Evolutionary conservation across 352 stramenopile genomes (phyloP).

Genomic region (Globisporangium cystogenes): DNA sequence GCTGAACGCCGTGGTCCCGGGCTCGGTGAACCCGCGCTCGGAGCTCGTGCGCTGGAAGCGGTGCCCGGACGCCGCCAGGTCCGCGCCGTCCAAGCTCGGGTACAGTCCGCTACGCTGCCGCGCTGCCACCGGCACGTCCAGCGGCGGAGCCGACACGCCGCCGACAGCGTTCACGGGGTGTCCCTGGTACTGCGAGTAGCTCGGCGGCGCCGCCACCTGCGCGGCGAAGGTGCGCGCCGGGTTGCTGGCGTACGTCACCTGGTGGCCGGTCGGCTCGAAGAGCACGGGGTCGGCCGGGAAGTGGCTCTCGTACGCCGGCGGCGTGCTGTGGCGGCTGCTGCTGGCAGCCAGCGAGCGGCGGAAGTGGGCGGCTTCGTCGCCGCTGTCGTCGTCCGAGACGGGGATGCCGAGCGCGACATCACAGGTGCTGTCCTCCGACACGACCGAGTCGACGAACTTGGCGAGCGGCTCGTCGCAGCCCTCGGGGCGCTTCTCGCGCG

Average conservation of each 20-base stretch:
- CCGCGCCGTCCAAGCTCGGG: not conserved
- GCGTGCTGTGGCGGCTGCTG: not conserved
- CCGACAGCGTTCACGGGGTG: not conserved
- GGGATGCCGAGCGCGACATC: conserved; percentile 5
- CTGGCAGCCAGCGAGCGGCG: no score
- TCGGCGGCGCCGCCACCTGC: not conserved
- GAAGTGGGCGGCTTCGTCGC: conserved; percentile 4
- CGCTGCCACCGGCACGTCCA: not conserved
- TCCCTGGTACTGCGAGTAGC: not conserved
- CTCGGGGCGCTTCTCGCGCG: conserved; percentile 8
- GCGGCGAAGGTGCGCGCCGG: not conserved
- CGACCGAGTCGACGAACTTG: conserved; percentile 11
- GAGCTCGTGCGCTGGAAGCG: not conserved
- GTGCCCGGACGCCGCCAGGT: not conserved
- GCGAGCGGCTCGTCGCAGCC: not conserved
- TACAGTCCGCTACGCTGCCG: not conserved
- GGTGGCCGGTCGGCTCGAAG: not conserved
- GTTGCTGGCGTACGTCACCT: not conserved
- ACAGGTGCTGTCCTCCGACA: conserved; percentile 6
- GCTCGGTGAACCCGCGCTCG: not conserved
- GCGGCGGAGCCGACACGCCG: no score
- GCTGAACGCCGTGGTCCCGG: conserved; percentile 4
- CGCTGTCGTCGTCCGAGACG: conserved; percentile 2
- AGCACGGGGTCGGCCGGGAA: not conserved
- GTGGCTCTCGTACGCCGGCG: not conserved